Evolutionary conservation across 768 basidiomycete species (phyloP), one percentile per base, ranked within the genome.

Genomic region (Termitomyces sp.): DNA sequence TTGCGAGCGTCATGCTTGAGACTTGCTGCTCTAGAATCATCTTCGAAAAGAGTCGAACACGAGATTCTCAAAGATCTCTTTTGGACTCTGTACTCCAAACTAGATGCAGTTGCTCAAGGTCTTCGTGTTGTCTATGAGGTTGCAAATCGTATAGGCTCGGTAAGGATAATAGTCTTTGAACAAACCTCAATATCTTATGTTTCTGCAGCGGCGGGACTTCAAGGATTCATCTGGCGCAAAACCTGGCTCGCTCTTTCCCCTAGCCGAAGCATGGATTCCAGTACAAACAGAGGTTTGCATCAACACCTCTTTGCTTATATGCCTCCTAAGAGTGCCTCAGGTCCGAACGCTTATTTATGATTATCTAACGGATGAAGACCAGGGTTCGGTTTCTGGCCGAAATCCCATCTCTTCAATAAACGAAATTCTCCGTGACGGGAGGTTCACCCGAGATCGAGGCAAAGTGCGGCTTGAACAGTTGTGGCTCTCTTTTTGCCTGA

Each of bases 11-110:
- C 86, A 18, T 74, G 74, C 24, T 74, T 94, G 60, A 83, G 92
- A 44, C 79, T 92, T 32, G 81, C 87, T 18, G 89, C 89, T 1
- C 72, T 94, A 64, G 93, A 94, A 68, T 85, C 87, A 7, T 84
- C 88, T 18, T 77, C 86, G 0, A 90, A 88, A 63, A 82, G 85
- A 36, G 78, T 81, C 18, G 92, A 97, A 67, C 91, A 93, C 62
- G 94, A 96, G 69, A 90, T 91, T 15, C 73, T 99, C 57, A 83
- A 79, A 62, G 97, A 98, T 72, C 80, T 99, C 39, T 98, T 98
- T 73, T 98, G 96, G 96, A 97, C 96, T 2, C 70, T 96, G 16
- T 99, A 94, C 71, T 97, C 94, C 16, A 98, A 99, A 73, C 69
- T 99, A 51, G 90, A 95, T 69, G 97, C 97, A 35, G 91, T 98